Base-by-base conservation (phyloP, 176 grass and related monocot species). In the Zizania latifolia region DNA sequence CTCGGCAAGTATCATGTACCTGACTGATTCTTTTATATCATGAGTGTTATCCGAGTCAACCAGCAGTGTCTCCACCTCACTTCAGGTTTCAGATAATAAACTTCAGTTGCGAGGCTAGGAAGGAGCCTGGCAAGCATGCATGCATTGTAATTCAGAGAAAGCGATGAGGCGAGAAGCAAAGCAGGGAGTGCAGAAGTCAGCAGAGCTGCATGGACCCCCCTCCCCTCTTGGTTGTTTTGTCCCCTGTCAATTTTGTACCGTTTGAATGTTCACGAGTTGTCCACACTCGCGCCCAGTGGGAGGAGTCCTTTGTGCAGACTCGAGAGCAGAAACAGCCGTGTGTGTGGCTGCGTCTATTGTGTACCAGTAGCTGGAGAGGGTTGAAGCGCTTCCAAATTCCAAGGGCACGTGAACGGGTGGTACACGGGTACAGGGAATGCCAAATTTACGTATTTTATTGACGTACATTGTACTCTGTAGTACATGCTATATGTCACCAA, bases 231-330 rank as follows among this genome's bases (percentile, higher is more conserved):
- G n/a, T n/a, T n/a, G n/a, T n/a, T n/a, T n/a, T n/a, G n/a, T 8
- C 44, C 48, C 17, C 8, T 21, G 19, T 8, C 58, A 1, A 5
- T 10, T 24, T 37, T 66, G 6, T 41, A 27, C 36, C 16, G 16
- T 30, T 17, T 16, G 33, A 53, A 38, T 10, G 31, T 13, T 82
- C 58, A 74, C 79, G 24, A 82, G 69, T 27, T 54, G 79, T 62
- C 32, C 16, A 28, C 68, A 54, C 21, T n/a, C 62, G 68, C 26
- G 68, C 41, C 57, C 33, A 22, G 30, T 36, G 65, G 61, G 53
- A 54, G 71, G 44, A 21, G 19, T 10, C 17, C 41, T 48, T 35
- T 71, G 21, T 17, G 34, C 62, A 30, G 7, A 41, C 35, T 9
- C 5, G 1, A 33, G 14, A 14, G 4, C 28, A 19, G 15, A 31